These are phyloP conservation scores for Trichoderma erinaceum DNA, from an alignment of 495 filamentous ascomycete genomes.

Conservation along the genomic window DNA sequence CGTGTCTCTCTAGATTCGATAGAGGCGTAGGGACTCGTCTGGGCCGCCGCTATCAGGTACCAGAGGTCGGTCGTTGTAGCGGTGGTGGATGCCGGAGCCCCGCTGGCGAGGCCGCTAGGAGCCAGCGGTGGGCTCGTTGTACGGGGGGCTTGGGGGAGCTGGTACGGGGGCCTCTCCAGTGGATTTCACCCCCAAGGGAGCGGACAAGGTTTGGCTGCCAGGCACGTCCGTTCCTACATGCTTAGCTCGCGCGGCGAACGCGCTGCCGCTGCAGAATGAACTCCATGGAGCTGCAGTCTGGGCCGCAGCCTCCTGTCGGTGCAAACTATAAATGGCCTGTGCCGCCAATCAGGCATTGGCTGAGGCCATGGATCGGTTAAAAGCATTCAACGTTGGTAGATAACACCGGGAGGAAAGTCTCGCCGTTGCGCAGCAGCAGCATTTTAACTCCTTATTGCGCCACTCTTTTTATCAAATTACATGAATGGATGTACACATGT, in stretches of 20 bases:
- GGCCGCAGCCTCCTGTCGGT: background rate
- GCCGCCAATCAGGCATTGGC: no score
- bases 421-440: no score
- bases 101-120: background rate
- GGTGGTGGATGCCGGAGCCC: constrained; percentile 4
- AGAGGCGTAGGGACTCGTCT: background rate
- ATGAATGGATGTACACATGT: background rate
- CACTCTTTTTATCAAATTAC: background rate
- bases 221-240: background rate
- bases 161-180: background rate
- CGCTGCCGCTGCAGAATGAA: background rate
- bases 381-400: no score
- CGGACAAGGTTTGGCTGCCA: background rate
- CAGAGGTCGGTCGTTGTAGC: background rate
- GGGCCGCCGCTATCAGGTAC: background rate
- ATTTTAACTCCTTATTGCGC: no score
- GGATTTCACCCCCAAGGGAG: background rate
- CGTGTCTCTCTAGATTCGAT: background rate
- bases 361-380: no score
- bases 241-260: background rate
- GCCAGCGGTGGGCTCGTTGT: background rate
- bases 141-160: constrained; percentile 8
- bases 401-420: no score
- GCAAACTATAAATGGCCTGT: background rate
- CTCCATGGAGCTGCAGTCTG: background rate